Evolutionary conservation across 768 basidiomycete species (phyloP).

Genomic region (Mycena olivaceomarginata): DNA sequence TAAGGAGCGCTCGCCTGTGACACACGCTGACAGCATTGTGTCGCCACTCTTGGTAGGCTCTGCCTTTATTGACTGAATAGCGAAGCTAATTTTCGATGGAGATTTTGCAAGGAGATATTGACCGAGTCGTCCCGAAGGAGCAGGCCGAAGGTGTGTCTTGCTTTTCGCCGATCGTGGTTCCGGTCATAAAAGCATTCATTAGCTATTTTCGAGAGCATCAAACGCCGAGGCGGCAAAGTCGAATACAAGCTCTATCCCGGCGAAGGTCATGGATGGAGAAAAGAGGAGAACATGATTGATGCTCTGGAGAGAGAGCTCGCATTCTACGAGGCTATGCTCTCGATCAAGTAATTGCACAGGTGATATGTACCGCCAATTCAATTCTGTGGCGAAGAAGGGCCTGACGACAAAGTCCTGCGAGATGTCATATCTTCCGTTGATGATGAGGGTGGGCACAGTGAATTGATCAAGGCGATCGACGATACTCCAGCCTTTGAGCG

Average conservation of each 20-base stretch:
- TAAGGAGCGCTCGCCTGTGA: slow-evolving; percentile 69
- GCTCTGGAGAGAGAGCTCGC: slow-evolving; percentile 65
- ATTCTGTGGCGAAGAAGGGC: slow-evolving; percentile 54
- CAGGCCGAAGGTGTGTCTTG: slow-evolving; percentile 41
- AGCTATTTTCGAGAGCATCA: slow-evolving; percentile 64
- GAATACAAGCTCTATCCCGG: slow-evolving; percentile 70
- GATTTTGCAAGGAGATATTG: slow-evolving; percentile 73
- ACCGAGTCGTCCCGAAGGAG: slow-evolving; percentile 53
- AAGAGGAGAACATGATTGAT: slow-evolving; percentile 63
- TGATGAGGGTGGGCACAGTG: slow-evolving; percentile 58
- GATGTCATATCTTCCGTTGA: slow-evolving; percentile 66
- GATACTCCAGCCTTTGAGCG: slow-evolving; percentile 68
- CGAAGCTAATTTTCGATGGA: slow-evolving; percentile 42
- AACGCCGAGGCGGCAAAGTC: slow-evolving; percentile 60
- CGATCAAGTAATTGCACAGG: slow-evolving; percentile 14
- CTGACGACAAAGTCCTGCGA: slow-evolving; percentile 60
- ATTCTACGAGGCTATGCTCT: slow-evolving; percentile 62
- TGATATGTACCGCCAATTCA: too few relatives aligned
- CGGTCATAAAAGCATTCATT: slow-evolving; percentile 60
- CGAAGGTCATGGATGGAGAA: slow-evolving; percentile 71
- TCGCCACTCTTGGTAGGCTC: slow-evolving; percentile 69
- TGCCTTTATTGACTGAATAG: too few relatives aligned
- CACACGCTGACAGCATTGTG: slow-evolving; percentile 68
- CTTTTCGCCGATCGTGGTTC: slow-evolving; percentile 56
- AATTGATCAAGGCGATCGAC: slow-evolving; percentile 65